Base-by-base conservation (phyloP, 768 basidiomycete genomes). In the Calocybe gangraenosa region DNA sequence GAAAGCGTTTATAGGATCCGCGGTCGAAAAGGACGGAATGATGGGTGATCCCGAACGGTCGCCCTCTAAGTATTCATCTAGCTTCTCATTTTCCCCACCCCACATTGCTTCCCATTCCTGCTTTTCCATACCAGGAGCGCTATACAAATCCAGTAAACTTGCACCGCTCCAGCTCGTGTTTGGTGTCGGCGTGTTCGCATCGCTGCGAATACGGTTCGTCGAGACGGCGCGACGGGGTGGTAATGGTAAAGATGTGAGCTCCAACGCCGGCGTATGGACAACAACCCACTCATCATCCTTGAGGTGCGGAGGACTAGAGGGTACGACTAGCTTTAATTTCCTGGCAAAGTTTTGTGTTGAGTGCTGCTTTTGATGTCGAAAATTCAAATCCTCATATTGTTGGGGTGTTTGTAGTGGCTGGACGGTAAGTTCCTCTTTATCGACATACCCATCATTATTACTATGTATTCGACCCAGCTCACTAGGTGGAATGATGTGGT, bases 401-500 rank as follows among this genome's bases (percentile, higher is more conserved):
- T 13, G 38, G 2, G 6, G 13, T 4, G 2, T 36, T 15, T 3
- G 23, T 3, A 2, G 33, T 14, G 3, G 17, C 8, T 18, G 23
- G 14, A 1, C 14, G 14, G 22, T 18, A 5, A 19, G 15, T 5
- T 20, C 19, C 7, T 11, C 9, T 20, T 14, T 11, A 13, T n/a
- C 15, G 31, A 3, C 9, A 22, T 20, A 10, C 21, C 18, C 15
- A 30, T 13, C 20, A 44, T 11, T n/a, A 18, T n/a, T 37, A 31
- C 25, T 43, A 39, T 37, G 2, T 39, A 77, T 58, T 35, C 68
- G 69, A 21, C 65, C 64, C n/a, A 84, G 65, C 52, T 84, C 79
- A 14, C 65, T 67, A 0, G 81, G 82, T 1, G 79, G 62, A 14
- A 84, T 58, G 55, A 83, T 84, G 49, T 76, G 75, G 44, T 73